These are phyloP conservation scores for Calocybe indica DNA, from an alignment of 768 basidiomycete species.

Conservation along the genomic window DNA sequence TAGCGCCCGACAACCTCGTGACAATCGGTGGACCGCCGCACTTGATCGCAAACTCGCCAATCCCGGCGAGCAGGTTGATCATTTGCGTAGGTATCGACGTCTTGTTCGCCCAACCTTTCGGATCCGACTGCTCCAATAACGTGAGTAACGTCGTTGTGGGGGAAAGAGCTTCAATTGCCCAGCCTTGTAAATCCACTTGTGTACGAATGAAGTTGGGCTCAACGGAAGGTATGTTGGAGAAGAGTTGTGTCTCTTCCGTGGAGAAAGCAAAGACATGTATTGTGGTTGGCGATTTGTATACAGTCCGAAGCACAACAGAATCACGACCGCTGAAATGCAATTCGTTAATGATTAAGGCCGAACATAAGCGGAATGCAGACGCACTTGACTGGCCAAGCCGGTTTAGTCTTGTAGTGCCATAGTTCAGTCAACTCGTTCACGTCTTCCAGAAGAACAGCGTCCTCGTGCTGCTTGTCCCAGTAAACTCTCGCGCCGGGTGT, in stretches of 20 bases:
- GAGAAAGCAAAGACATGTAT: slow-evolving; percentile 96
- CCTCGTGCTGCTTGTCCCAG: slow-evolving; percentile 91
- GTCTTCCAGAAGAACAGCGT: slow-evolving; percentile 81
- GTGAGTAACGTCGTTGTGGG: slow-evolving; percentile 94
- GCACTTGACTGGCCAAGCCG: slow-evolving; percentile 91
- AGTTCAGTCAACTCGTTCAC: slow-evolving; percentile 87
- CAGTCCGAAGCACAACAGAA: slow-evolving; percentile 85
- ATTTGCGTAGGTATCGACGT: slow-evolving; percentile 91
- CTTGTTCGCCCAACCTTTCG: slow-evolving; percentile 96
- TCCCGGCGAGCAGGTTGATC: slow-evolving; percentile 82
- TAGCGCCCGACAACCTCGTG: slow-evolving; percentile 77
- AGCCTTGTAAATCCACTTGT: slow-evolving; percentile 97
- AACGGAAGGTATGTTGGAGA: slow-evolving; percentile 60
- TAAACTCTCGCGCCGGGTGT: slow-evolving; percentile 76
- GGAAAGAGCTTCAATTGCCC: slow-evolving; percentile 93
- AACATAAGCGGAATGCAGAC: slow-evolving; percentile 22
- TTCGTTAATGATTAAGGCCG: slow-evolving; percentile 8
- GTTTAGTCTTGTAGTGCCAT: slow-evolving; percentile 90
- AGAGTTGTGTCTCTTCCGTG: slow-evolving; percentile 82
- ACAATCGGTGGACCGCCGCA: slow-evolving; percentile 92
- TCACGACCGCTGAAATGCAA: slow-evolving; percentile 69
- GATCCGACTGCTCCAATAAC: slow-evolving; percentile 93
- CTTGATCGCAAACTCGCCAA: slow-evolving; percentile 95
- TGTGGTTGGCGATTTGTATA: slow-evolving; percentile 93
- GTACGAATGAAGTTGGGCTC: slow-evolving; percentile 84